These are phyloP conservation scores for Evernia prunastri DNA, from an alignment of 495 filamentous ascomycete species.

Conservation along the genomic window DNA sequence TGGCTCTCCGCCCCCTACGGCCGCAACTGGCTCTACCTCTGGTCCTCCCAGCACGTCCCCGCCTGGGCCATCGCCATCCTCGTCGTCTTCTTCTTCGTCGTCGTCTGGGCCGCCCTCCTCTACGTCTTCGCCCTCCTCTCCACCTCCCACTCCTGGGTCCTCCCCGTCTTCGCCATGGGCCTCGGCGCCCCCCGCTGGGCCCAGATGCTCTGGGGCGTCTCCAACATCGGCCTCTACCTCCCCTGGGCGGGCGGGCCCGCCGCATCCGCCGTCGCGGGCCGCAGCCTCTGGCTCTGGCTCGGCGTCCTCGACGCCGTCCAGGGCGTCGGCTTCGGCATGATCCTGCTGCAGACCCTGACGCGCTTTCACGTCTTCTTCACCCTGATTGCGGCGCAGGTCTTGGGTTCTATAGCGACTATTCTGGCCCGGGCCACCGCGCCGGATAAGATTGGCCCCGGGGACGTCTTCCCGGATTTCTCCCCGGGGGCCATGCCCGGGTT, in stretches of 20 bases:
- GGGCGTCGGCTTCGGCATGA: constrained; percentile 57
- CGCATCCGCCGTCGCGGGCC: constrained; percentile 45
- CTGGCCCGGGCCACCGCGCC: constrained; percentile 52
- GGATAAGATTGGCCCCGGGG: constrained; percentile 52
- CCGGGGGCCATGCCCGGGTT: constrained; percentile 42
- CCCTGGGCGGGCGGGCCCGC: constrained; percentile 51
- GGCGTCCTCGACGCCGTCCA: constrained; percentile 58
- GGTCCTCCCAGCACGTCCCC: constrained; percentile 45
- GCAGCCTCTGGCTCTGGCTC: constrained; percentile 59
- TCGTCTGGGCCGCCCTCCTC: constrained; percentile 49
- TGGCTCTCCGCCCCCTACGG: constrained; percentile 56
- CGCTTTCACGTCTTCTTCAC: constrained; percentile 52
- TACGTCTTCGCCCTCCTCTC: constrained; percentile 44
- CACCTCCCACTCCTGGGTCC: constrained; percentile 54
- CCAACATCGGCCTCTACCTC: constrained; percentile 50
- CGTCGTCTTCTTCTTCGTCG: constrained; percentile 52
- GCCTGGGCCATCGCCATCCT: constrained; percentile 48
- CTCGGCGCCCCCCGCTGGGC: constrained; percentile 58
- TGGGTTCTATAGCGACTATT: constrained; percentile 53
- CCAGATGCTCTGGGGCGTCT: constrained; percentile 60
- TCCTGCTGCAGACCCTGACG: constrained; percentile 56
- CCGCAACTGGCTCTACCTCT: constrained; percentile 58
- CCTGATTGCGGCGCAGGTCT: constrained; percentile 50
- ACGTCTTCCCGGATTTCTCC: constrained; percentile 53
- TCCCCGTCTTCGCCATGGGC: constrained; percentile 61